Evolutionary conservation across 1,284 basidiomycete genomes (phyloP), one percentile per base, ranked within the genome.

Genomic region (Trichosporon inkin): DNA sequence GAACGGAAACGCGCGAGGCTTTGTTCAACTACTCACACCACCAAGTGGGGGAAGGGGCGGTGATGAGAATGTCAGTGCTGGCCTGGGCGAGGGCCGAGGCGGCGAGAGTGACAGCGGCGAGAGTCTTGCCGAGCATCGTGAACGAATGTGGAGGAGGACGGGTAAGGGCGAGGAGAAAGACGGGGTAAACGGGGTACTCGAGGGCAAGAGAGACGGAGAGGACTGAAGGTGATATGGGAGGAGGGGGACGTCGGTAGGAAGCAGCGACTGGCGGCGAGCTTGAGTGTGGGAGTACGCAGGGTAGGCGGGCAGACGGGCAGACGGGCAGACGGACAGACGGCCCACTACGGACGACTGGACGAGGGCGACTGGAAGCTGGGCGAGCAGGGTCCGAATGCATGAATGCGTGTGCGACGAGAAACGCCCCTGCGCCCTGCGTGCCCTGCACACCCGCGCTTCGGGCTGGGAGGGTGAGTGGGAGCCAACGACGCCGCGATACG

Each of bases 11-110:
- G n/a, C n/a, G n/a, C n/a, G n/a, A n/a, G n/a, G n/a, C n/a, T n/a
- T n/a, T n/a, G n/a, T n/a, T n/a, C n/a, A n/a, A n/a, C n/a, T n/a
- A 49, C 44, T 49, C 28, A 49, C 44, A 49, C 44, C 44, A 49
- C 44, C 44, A 49, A 14, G 44, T 49, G 13, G 44, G 44, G 16
- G 44, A 49, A 14, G 44, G 44, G 22, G 44, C 44, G 24, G 44
- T 49, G 44, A 49, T 49, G 24, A 24, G 16, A 24, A 49, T 14
- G 44, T 49, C 28, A 16, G 24, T 22, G 14, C 17, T 20, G 16
- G 44, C 13, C 44, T 49, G 44, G 22, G 44, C 44, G 44, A 49
- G 44, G 14, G 44, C 44, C 44, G 44, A 49, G 44, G 44, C 44
- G 44, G 44, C 44, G 44, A 49, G 14, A 22, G 44, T 49, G 44